Evolutionary conservation across 2,329 filamentous ascomycete genomes (phyloP).

Genomic region (Colletotrichum liriopes): DNA sequence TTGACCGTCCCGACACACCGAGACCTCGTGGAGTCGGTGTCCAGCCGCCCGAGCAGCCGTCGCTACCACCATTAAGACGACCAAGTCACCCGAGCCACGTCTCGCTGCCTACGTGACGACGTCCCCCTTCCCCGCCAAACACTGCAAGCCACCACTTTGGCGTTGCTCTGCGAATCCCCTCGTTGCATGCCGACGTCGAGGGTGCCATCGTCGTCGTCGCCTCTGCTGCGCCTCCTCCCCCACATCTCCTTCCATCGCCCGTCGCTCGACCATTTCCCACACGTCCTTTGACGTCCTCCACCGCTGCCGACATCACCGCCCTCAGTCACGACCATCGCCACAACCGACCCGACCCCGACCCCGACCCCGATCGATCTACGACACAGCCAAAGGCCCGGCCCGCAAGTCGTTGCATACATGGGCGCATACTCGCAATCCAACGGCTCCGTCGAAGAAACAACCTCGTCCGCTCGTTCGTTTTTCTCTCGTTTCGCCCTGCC

Average conservation of each 20-base stretch:
- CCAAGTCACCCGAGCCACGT: conserved; percentile 14
- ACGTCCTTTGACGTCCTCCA: conserved; percentile 45
- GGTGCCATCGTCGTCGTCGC: conserved; percentile 39
- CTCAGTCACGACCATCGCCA: conserved; percentile 15
- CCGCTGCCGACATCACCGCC: conserved; percentile 33
- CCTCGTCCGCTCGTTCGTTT: conserved; percentile 60
- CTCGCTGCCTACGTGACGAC: neutral
- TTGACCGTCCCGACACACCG: conserved; percentile 33
- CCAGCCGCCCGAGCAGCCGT: conserved; percentile 25
- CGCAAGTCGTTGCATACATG: conserved; percentile 59
- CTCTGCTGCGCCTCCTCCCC: conserved; percentile 41
- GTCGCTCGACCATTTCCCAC: conserved; percentile 38
- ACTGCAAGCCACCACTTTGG: conserved; percentile 37
- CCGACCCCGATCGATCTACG: conserved; percentile 31
- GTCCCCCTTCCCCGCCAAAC: conserved; percentile 1
- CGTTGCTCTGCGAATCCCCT: conserved; percentile 38
- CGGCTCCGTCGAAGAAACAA: conserved; percentile 58
- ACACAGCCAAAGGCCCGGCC: conserved; percentile 42
- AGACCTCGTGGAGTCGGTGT: conserved; percentile 42
- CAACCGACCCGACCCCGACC: conserved; percentile 47
- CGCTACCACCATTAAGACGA: conserved; percentile 6
- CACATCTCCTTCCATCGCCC: conserved; percentile 45
- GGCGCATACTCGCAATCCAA: conserved; percentile 59
- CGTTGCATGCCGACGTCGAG: conserved; percentile 39
- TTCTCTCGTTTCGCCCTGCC: conserved; percentile 69